phyloP scores from a whole-genome alignment of 768 basidiomycete genomes.

The Ramaria sp. region DNA sequence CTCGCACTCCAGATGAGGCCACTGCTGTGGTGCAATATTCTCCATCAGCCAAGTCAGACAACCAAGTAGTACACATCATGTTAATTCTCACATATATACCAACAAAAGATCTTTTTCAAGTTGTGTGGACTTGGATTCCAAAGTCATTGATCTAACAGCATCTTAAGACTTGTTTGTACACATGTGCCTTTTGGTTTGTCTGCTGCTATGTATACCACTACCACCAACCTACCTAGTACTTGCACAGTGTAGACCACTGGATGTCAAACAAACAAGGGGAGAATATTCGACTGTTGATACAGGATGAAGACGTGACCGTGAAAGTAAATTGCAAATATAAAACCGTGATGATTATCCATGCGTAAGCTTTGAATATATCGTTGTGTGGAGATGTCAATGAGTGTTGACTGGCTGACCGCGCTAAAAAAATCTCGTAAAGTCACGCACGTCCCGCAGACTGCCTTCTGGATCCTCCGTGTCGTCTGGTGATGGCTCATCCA shows the following conservation, averaged over 20 bases:
- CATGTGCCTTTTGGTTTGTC: not conserved
- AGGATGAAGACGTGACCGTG: not conserved
- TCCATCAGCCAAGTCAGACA: not conserved
- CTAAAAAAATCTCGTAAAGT: slow-evolving; percentile 6
- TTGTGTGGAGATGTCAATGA: not conserved
- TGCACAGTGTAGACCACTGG: not conserved
- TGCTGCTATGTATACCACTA: not conserved
- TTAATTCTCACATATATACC: not conserved
- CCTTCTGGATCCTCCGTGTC: not conserved
- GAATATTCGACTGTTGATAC: not conserved
- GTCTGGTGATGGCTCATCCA: not conserved
- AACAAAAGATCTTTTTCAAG: not conserved
- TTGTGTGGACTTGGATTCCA: not conserved
- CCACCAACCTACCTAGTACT: not conserved
- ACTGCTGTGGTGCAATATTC: not conserved
- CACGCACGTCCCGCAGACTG: slow-evolving; percentile 1
- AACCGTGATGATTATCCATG: not conserved
- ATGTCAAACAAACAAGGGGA: not conserved
- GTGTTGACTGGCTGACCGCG: not conserved
- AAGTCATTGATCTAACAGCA: slow-evolving; percentile 9
- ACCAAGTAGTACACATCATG: slow-evolving; percentile 9
- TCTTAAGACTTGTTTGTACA: not conserved
- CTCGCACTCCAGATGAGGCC: not conserved
- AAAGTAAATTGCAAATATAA: not conserved
- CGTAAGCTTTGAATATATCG: not conserved